These are phyloP conservation scores for Opeltia flavorubescens DNA, from an alignment of 495 filamentous ascomycete genomes.

Conservation along the genomic window DNA sequence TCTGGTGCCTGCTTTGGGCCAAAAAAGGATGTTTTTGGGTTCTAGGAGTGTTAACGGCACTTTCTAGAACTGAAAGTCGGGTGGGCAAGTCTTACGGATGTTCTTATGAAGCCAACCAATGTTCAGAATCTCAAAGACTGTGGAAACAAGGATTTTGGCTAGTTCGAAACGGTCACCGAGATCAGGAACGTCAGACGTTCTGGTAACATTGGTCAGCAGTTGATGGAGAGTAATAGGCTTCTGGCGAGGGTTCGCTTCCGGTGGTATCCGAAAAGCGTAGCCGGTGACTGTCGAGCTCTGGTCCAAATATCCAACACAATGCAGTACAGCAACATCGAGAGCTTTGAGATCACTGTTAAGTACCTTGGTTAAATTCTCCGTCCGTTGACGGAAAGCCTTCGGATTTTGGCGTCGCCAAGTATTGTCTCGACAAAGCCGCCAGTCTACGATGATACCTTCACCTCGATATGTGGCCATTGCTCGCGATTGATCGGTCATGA, in stretches of 20 bases:
- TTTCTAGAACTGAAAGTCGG: neutral
- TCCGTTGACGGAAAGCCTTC: slow-evolving; percentile 11
- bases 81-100: slow-evolving; percentile 14
- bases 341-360: slow-evolving; percentile 16
- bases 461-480: slow-evolving; percentile 10
- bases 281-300: slow-evolving; percentile 9
- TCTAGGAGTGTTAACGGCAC: neutral
- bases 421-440: slow-evolving; percentile 15
- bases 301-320: slow-evolving; percentile 15
- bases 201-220: neutral
- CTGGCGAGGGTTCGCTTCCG: slow-evolving; percentile 3
- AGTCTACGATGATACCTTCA: slow-evolving; percentile 16
- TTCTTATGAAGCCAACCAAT: slow-evolving; percentile 27
- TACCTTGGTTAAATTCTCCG: slow-evolving; percentile 12
- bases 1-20: slow-evolving; percentile 6
- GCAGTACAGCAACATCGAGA: slow-evolving; percentile 10
- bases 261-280: slow-evolving; percentile 12
- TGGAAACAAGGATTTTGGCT: slow-evolving; percentile 18
- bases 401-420: slow-evolving; percentile 12
- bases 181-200: slow-evolving; percentile 6
- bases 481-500: slow-evolving; percentile 11
- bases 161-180: slow-evolving; percentile 21
- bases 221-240: slow-evolving; percentile 10
- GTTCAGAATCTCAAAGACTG: slow-evolving; percentile 24
- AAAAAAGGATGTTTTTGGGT: slow-evolving; percentile 25